Percentiles rank a stretch among this genome's conserved stretches.
These are phyloP conservation scores for Microsporum canis DNA, from an alignment of 2,329 filamentous ascomycete genomes.

Conservation along the genomic window DNA sequence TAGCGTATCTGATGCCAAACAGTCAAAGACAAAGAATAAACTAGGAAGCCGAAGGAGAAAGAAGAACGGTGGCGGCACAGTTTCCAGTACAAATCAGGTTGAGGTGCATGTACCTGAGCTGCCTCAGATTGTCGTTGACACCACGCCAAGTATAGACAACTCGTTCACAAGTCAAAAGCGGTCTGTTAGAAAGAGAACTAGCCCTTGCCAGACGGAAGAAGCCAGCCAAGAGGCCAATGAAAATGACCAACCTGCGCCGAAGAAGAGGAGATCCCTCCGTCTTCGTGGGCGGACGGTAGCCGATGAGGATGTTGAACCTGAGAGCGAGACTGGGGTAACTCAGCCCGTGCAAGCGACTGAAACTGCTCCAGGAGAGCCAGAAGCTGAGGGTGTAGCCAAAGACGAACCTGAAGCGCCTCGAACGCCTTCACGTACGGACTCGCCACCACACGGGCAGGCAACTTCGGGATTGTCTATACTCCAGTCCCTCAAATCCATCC, in stretches of 20 bases:
- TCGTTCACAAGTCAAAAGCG: not conserved
- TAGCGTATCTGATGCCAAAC: slow-evolving; percentile 8
- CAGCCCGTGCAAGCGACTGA: not conserved
- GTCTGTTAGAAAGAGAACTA: not conserved
- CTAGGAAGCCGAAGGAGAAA: slow-evolving; percentile 24
- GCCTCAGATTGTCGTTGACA: not conserved
- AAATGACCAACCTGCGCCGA: not conserved
- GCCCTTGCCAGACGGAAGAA: not conserved
- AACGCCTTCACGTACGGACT: not conserved
- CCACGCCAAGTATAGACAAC: not conserved
- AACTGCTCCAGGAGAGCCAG: not conserved
- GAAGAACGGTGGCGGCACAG: not conserved
- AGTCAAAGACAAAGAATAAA: slow-evolving; percentile 5
- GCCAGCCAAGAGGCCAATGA: not conserved
- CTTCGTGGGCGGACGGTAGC: slow-evolving; percentile 18
- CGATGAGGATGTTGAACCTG: not conserved
- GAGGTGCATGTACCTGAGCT: not conserved
- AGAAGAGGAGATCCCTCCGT: slow-evolving; percentile 25
- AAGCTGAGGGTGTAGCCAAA: not conserved
- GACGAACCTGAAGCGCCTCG: not conserved
- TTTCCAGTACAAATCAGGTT: not conserved
- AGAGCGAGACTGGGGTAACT: not conserved
- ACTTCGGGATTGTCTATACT: slow-evolving; percentile 34
- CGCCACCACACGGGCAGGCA: not conserved
- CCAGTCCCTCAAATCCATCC: slow-evolving; percentile 42